These are phyloP conservation scores for Thelonectria discophora DNA, from an alignment of 2,329 filamentous ascomycete species.

Conservation along the genomic window DNA sequence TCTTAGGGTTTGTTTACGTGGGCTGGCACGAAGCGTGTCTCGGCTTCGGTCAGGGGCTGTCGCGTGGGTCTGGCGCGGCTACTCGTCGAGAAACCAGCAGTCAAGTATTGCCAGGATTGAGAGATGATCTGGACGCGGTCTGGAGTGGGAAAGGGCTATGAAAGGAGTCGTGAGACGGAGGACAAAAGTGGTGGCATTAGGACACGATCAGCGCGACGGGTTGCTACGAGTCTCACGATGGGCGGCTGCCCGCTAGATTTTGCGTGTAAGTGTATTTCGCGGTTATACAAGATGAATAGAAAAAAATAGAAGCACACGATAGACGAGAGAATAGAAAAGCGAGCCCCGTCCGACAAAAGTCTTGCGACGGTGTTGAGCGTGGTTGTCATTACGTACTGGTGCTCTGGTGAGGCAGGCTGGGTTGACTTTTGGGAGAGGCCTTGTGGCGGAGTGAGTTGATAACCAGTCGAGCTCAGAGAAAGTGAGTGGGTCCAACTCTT, in stretches of 20 bases:
- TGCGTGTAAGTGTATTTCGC: slow-evolving; percentile 24
- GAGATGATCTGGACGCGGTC: not conserved
- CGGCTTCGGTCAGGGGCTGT: slow-evolving; percentile 33
- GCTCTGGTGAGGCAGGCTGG: slow-evolving; percentile 3
- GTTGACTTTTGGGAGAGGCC: slow-evolving; percentile 22
- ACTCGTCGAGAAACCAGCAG: slow-evolving; percentile 2
- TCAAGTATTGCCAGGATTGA: slow-evolving; percentile 1
- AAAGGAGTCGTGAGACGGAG: not conserved
- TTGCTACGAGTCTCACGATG: not conserved
- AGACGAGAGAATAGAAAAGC: not conserved
- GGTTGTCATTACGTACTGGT: slow-evolving; percentile 10
- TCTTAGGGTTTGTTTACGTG: slow-evolving; percentile 41
- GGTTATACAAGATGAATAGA: not conserved
- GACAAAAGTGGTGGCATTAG: not conserved
- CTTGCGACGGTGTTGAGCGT: not conserved
- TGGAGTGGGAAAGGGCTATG: slow-evolving; percentile 7
- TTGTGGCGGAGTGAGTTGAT: slow-evolving; percentile 36
- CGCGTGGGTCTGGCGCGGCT: slow-evolving; percentile 32
- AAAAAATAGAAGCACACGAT: slow-evolving; percentile 1
- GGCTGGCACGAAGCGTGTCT: slow-evolving; percentile 35
- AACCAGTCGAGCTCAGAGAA: slow-evolving; percentile 30
- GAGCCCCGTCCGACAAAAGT: not conserved
- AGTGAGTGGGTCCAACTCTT: slow-evolving; percentile 30
- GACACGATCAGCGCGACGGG: slow-evolving; percentile 12
- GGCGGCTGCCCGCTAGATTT: not conserved